These are phyloP conservation scores for Sporothrix dimorphospora DNA, from an alignment of 2,329 filamentous ascomycete species.

Conservation along the genomic window DNA sequence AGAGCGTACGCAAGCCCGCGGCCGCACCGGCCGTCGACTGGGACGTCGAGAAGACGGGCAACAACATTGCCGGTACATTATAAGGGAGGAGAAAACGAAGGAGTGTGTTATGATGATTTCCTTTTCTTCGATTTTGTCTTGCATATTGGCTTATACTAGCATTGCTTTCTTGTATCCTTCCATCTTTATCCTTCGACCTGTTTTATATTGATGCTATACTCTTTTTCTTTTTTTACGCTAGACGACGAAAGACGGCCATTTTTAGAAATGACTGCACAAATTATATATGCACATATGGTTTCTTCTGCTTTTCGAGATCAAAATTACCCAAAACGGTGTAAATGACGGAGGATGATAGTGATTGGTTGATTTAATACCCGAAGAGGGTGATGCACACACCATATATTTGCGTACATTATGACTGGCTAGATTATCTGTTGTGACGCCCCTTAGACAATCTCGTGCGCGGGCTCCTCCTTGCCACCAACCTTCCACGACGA, in stretches of 20 bases:
- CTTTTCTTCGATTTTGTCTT: background rate
- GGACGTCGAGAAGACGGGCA: slow-evolving; percentile 19
- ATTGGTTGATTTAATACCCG: too few relatives aligned
- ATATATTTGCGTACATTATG: too few relatives aligned
- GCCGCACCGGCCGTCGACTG: background rate
- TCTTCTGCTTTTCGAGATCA: background rate
- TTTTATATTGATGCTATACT: background rate
- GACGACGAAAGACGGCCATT: slow-evolving; percentile 15
- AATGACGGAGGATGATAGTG: background rate
- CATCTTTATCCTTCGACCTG: background rate
- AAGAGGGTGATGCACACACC: too few relatives aligned
- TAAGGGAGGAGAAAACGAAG: background rate
- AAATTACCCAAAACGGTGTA: slow-evolving; percentile 8
- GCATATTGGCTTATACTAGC: background rate
- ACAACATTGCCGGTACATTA: slow-evolving; percentile 9
- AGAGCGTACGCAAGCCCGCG: background rate
- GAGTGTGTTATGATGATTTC: too few relatives aligned
- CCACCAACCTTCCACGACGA: background rate
- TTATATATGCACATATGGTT: background rate
- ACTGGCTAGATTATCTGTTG: too few relatives aligned
- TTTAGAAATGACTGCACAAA: background rate
- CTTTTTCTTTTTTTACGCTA: background rate
- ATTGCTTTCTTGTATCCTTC: background rate
- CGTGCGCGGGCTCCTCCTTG: background rate
- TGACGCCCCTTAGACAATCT: background rate